Evolutionary conservation across 805 yeast genomes (phyloP).

Genomic region (Candida odintsovae): DNA sequence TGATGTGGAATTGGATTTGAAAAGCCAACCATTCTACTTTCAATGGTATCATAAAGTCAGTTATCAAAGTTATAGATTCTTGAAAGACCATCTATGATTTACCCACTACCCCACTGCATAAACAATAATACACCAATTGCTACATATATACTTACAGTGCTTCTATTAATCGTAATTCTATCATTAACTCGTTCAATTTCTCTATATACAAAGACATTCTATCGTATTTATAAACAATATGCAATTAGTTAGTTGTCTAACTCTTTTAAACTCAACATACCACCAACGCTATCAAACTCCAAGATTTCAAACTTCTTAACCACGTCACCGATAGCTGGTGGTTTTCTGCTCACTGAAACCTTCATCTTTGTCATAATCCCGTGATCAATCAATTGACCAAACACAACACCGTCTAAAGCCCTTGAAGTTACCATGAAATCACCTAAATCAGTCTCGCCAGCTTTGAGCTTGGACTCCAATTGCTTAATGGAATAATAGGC

Average conservation of each 20-base stretch:
- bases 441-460: slow-evolving; percentile 9
- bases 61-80: slow-evolving; percentile 24
- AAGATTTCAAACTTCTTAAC: slow-evolving; percentile 33
- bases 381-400: slow-evolving; percentile 26
- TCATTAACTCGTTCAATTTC: not conserved
- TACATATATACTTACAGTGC: not conserved
- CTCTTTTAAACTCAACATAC: slow-evolving; percentile 29
- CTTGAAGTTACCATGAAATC: slow-evolving; percentile 37
- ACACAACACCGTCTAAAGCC: slow-evolving; percentile 32
- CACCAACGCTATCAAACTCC: slow-evolving; percentile 39
- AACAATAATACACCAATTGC: not conserved
- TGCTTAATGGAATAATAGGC: slow-evolving; percentile 33
- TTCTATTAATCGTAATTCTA: not conserved
- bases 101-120: not conserved
- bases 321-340: slow-evolving; percentile 39
- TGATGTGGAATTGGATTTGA: slow-evolving; percentile 31
- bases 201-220: not conserved
- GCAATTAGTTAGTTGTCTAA: not conserved
- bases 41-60: slow-evolving; percentile 27
- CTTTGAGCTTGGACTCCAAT: slow-evolving; percentile 16
- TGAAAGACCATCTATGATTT: slow-evolving; percentile 6
- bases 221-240: not conserved
- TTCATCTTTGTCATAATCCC: slow-evolving; percentile 28
- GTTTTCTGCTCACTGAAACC: slow-evolving; percentile 18
- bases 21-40: slow-evolving; percentile 24